Evolutionary conservation across 257 asterid species (phyloP).

Genomic region (Linderniella brevidens): DNA sequence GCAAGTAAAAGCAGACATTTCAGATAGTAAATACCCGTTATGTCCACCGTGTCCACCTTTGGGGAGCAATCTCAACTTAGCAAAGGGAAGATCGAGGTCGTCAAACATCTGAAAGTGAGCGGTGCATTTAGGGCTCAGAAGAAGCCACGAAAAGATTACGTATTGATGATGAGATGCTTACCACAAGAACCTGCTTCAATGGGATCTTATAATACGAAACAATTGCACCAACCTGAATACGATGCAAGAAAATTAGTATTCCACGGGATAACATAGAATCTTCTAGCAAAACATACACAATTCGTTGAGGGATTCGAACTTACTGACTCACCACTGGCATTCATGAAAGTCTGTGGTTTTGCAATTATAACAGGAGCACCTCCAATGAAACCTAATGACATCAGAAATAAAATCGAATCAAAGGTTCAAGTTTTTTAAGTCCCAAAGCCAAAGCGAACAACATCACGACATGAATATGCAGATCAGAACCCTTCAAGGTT

Average conservation of each 20-base stretch:
- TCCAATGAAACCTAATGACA: constrained; percentile 60
- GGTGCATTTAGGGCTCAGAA: not conserved
- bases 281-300: constrained; percentile 6
- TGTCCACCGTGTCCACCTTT: constrained; percentile 99
- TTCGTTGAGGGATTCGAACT: constrained; percentile 32
- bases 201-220: constrained; percentile 93
- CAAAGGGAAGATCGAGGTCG: constrained; percentile 89
- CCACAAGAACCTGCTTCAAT: constrained; percentile 82
- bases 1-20: not conserved
- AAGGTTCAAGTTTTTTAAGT: not conserved
- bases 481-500: not conserved
- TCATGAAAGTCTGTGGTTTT: constrained; percentile 93
- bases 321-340: constrained; percentile 99
- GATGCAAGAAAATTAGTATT: constrained; percentile 12
- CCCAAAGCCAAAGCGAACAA: not conserved
- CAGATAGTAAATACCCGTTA: constrained; percentile 44
- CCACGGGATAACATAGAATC: constrained; percentile 1
- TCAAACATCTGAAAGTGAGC: constrained; percentile 49
- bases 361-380: constrained; percentile 86
- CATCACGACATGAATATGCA: not conserved
- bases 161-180: constrained; percentile 13
- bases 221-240: constrained; percentile 66
- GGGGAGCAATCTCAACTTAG: constrained; percentile 70
- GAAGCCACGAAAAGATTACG: not conserved
- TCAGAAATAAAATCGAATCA: not conserved